Evolutionary conservation across 306 rosid species (phyloP).

Genomic region (Trifolium repens): DNA sequence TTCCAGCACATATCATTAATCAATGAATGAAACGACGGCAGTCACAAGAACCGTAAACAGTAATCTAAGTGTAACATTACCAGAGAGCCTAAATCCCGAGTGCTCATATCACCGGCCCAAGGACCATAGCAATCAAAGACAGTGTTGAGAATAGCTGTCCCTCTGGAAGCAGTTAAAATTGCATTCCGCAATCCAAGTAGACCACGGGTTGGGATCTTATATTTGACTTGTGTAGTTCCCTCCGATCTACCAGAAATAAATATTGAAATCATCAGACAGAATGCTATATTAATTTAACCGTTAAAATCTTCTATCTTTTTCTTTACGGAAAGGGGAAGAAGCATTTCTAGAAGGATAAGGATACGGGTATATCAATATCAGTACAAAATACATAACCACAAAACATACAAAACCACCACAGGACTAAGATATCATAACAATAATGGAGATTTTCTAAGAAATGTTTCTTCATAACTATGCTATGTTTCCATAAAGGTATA

Average conservation of each 20-base stretch:
- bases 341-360: background rate
- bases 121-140: slow-evolving; percentile 85
- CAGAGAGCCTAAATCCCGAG: slow-evolving; percentile 96
- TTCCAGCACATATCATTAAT: slow-evolving; percentile 37
- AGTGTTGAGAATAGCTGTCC: slow-evolving; percentile 96
- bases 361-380: background rate
- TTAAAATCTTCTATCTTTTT: background rate
- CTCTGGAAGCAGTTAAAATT: slow-evolving; percentile 95
- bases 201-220: slow-evolving; percentile 98
- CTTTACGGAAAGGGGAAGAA: no score
- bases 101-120: slow-evolving; percentile 94
- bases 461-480: slow-evolving; percentile 23
- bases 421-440: slow-evolving; percentile 13
- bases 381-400: background rate
- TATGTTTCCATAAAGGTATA: slow-evolving; percentile 18
- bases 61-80: slow-evolving; percentile 48
- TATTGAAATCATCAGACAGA: slow-evolving; percentile 38
- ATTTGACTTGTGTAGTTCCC: slow-evolving; percentile 82
- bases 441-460: background rate
- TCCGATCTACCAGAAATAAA: slow-evolving; percentile 64
- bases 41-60: background rate
- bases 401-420: background rate
- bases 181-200: slow-evolving; percentile 95
- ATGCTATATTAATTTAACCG: background rate
- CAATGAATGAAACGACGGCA: slow-evolving; percentile 31